Conservation (phyloP, 176 grass and related monocot genomes). For the Tuctoria greenei region DNA sequence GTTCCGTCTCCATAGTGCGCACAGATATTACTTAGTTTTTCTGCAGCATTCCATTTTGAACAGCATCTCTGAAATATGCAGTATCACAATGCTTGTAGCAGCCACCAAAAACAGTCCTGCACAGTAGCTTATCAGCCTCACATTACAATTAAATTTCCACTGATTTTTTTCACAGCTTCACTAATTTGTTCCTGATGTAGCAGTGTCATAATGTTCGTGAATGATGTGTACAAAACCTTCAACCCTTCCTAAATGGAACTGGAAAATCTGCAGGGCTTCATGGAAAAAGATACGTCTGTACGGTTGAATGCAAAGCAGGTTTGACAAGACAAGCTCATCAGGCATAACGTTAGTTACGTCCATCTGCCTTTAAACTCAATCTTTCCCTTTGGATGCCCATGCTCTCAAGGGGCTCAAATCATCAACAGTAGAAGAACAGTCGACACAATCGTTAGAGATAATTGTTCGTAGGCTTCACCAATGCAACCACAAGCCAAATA, state of each 20-base stretch:
- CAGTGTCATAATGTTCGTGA: no score
- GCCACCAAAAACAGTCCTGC: no score
- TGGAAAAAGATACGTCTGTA: neutral
- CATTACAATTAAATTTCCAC: neutral
- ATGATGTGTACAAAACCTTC: no score
- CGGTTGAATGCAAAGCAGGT: neutral
- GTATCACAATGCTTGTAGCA: neutral
- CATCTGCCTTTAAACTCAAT: neutral
- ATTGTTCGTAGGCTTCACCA: neutral
- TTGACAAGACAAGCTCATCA: neutral
- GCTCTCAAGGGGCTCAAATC: neutral
- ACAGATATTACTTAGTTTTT: neutral
- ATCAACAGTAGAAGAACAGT: neutral
- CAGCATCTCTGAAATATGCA: neutral
- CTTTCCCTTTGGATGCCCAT: neutral
- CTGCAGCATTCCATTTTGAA: neutral
- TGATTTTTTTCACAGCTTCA: neutral
- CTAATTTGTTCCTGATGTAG: neutral
- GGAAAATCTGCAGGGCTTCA: no score
- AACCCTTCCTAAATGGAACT: no score
- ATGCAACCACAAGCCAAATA: neutral
- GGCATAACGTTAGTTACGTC: neutral
- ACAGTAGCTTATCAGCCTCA: no score
- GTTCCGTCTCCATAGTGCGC: neutral
- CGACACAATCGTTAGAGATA: neutral